Conservation (phyloP, 805 yeast species). For the Kazachstania viticola region DNA sequence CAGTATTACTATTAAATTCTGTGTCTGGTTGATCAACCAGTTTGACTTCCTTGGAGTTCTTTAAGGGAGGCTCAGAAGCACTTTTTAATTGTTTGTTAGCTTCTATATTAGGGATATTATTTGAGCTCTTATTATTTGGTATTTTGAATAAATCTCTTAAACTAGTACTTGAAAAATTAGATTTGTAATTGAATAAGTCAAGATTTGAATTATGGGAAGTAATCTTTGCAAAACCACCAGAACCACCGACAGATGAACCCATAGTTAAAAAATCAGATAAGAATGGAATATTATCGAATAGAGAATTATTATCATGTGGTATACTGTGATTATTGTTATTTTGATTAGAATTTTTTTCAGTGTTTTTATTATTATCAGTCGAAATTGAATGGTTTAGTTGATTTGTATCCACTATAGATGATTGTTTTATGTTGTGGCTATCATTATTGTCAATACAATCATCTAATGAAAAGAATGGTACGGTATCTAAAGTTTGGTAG, state of each 20-base stretch:
- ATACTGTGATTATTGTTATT: not conserved
- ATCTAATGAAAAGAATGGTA: constrained; percentile 18
- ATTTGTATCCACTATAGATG: not conserved
- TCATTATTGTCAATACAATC: constrained; percentile 1
- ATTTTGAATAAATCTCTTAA: too few relatives aligned
- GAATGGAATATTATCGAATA: constrained; percentile 15
- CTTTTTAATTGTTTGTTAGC: not conserved
- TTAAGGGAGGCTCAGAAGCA: not conserved
- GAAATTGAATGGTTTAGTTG: not conserved
- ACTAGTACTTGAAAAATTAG: not conserved
- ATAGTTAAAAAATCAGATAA: constrained; percentile 30
- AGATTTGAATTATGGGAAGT: constrained; percentile 23
- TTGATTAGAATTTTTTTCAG: not conserved
- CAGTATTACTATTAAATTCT: not conserved
- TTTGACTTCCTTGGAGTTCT: not conserved
- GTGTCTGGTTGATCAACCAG: not conserved
- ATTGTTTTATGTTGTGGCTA: not conserved
- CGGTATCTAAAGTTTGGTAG: constrained; percentile 16
- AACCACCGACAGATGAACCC: constrained; percentile 32
- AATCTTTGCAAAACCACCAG: constrained; percentile 27
- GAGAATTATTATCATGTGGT: not conserved
- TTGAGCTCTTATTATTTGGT: too few relatives aligned
- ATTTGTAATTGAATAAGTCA: constrained; percentile 24
- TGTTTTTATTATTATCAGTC: too few relatives aligned
- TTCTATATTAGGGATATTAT: too few relatives aligned